Conservation (phyloP, 192 early-diverging fungal genomes). For the Backusella liffmaniae region DNA sequence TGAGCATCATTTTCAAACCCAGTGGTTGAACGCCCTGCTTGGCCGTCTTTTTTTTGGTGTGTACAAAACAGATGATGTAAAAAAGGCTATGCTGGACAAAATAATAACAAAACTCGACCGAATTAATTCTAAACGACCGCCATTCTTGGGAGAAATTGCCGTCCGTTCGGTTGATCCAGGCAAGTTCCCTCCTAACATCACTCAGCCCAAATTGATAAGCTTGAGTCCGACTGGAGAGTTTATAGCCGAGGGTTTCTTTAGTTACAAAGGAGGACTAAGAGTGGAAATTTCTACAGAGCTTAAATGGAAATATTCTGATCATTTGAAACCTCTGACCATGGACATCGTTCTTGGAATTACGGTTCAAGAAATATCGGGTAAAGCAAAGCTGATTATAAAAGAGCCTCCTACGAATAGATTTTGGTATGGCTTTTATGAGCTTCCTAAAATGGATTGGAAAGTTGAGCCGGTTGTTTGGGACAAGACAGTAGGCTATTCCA, state of each 20-base stretch:
- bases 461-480: slow-evolving; percentile 89
- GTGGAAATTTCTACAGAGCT: slow-evolving; percentile 70
- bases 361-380: slow-evolving; percentile 73
- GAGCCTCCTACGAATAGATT: slow-evolving; percentile 81
- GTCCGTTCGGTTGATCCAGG: slow-evolving; percentile 80
- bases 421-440: slow-evolving; percentile 86
- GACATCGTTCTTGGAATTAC: slow-evolving; percentile 79
- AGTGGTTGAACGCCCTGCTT: slow-evolving; percentile 87
- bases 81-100: slow-evolving; percentile 64
- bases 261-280: slow-evolving; percentile 77
- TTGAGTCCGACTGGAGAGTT: slow-evolving; percentile 71
- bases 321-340: slow-evolving; percentile 61
- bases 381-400: slow-evolving; percentile 77
- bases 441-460: slow-evolving; percentile 70
- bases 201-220: slow-evolving; percentile 68
- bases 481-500: slow-evolving; percentile 72
- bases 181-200: slow-evolving; percentile 76
- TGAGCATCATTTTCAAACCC: slow-evolving; percentile 55
- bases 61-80: slow-evolving; percentile 63
- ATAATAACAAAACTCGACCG: slow-evolving; percentile 66
- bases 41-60: slow-evolving; percentile 79
- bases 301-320: slow-evolving; percentile 41
- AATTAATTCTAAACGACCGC: slow-evolving; percentile 60
- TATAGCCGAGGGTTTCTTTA: slow-evolving; percentile 72
- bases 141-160: slow-evolving; percentile 80